Evolutionary conservation across 768 basidiomycete genomes (phyloP), one percentile per base, ranked within the genome.

Genomic region (Podaxis sp.): DNA sequence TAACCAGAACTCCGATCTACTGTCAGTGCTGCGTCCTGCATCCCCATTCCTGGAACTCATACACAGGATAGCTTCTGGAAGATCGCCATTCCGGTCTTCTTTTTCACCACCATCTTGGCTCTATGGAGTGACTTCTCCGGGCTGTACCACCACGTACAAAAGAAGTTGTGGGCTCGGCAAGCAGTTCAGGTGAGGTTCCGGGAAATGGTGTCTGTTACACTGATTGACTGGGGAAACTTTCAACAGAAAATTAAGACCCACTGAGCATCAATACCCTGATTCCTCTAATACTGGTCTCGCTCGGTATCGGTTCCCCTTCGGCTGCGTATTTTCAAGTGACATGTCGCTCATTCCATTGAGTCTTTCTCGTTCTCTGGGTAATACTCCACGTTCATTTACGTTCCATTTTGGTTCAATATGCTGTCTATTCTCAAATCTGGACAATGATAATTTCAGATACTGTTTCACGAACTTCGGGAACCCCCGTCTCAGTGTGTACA

Each of bases 41-140:
- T 38, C 46, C 24, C 19, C 33, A 19, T 1, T 40, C 63, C 22
- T 48, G 51, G 36, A 30, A 24, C 57, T 6, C 51, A 38, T 38
- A 52, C 30, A 40, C 6, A 15, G 39, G 13, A 13, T 67, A 89
- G 87, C 9, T 90, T 89, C 78, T 89, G 89, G 88, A 75, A 77
- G 59, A 82, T 89, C 57, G 84, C 85, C 0, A 69, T 88, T 0
- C 88, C 87, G 0, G 74, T 87, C 28, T 83, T 87, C 81, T 72
- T 72, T 17, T 65, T 85, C 38, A 75, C 87, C 49, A 70, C 86
- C 22, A 79, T 83, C 38, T 59, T 84, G 4, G 87, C 88, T 72
- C 70, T 84, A 69, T 78, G 75, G 66, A 68, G 75, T 17, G 88
- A 89, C 68, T 71, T 89, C 64, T 70, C 68, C 63, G 73, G 77